Conservation (phyloP, 2,329 filamentous ascomycete genomes). For the Ascochyta lentis region DNA sequence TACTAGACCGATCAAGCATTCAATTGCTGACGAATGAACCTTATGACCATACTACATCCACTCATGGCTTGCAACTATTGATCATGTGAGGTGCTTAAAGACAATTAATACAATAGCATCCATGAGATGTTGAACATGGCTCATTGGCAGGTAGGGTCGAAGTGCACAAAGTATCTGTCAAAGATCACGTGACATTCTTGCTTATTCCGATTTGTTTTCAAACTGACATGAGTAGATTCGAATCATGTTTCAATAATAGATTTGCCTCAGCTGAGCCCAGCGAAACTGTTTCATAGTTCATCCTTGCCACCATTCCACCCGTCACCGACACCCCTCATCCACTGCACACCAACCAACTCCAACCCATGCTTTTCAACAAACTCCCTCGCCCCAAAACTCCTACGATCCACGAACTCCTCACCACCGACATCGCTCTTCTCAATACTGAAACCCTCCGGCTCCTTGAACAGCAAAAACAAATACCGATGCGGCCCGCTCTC, state of each 20-base stretch:
- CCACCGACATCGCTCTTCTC: constrained; percentile 42
- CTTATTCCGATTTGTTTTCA: no score
- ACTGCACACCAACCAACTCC: constrained; percentile 44
- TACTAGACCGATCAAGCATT: constrained; percentile 29
- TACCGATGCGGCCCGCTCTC: constrained; percentile 47
- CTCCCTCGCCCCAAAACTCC: constrained; percentile 36
- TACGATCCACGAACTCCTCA: constrained; percentile 46
- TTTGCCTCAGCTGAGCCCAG: background rate
- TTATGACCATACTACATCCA: constrained; percentile 8
- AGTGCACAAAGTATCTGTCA: background rate
- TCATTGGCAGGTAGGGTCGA: background rate
- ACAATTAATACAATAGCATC: background rate
- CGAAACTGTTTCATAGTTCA: constrained; percentile 1
- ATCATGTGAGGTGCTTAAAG: background rate
- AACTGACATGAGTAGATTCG: no score
- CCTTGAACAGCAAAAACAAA: constrained; percentile 40
- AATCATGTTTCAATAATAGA: no score
- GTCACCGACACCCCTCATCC: constrained; percentile 48
- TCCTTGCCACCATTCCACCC: constrained; percentile 32
- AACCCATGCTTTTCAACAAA: constrained; percentile 35
- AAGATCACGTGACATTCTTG: no score
- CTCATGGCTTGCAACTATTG: background rate
- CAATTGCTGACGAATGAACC: constrained; percentile 26
- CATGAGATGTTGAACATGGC: background rate
- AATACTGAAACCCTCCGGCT: constrained; percentile 30